Evolutionary conservation across 306 rosid genomes (phyloP), one percentile per base, ranked within the genome.

Genomic region (Phaseolus lunatus): DNA sequence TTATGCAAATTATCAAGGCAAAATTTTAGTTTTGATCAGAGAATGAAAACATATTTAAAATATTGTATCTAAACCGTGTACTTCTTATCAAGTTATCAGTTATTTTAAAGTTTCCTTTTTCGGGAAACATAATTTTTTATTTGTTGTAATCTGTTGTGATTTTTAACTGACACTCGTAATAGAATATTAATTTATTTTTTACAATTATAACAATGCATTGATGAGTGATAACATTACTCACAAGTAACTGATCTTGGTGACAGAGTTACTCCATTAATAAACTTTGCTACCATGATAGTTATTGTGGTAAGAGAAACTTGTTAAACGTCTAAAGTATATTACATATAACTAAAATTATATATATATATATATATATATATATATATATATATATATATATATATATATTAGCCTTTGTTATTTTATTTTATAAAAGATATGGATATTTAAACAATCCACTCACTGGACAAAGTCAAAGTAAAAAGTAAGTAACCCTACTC

Each of bases 401-500:
- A 23, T 20, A 53, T 19, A 53, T 3, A 23, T 13, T 5, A 26
- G 10, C 9, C 9, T 27, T 5, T 58, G 19, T 14, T 57, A 5
- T 13, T 24, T 24, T 57, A 54, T 23, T 58, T 31, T 31, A 31
- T 31, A 5, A 31, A 31, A 31, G 35, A 31, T 31, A 31, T 31
- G 29, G 18, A 68, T 45, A 0, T 67, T 9, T 54, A 44, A 27
- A 49, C 37, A 26, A 49, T 48, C 45, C 48, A 52, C 33, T n/a
- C n/a, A n/a, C n/a, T n/a, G n/a, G n/a, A n/a, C n/a, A n/a, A n/a
- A n/a, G n/a, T n/a, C n/a, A n/a, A 0, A 41, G 3, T 41, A 41
- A 45, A n/a, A 80, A 47, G 64, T 31, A 66, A 65, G 64, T 20
- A 53, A 23, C 75, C 65, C 56, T 23, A 50, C 43, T 66, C 12